Evolutionary conservation across 2,329 filamentous ascomycete genomes (phyloP), one percentile per base, ranked within the genome.

Genomic region (Pyricularia sp.): DNA sequence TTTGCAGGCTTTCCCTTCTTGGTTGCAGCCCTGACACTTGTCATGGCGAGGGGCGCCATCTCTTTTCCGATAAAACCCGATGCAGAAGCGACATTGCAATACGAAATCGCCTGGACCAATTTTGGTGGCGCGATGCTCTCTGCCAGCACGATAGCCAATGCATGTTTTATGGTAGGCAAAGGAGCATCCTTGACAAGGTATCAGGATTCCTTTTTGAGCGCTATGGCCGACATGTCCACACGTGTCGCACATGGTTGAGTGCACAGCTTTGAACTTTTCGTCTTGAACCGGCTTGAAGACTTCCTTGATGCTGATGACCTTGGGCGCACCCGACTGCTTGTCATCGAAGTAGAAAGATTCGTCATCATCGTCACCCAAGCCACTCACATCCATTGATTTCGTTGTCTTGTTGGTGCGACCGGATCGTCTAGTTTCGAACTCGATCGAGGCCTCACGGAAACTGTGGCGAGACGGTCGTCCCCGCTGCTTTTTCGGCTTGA

Each of bases 71-170:
- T 88, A 84, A 25, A 85, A 76, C 3, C 90, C 90, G 71, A 98
- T 85, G 76, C 95, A 99, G 69, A 89, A 91, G 72, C 89, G 90
- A 79, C 95, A 99, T 76, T 99, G 95, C 58, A 99, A 81, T 20
- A 99, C 89, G 73, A 97, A 98, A 55, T 90, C 79, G 2, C 90
- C 88, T 0, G 90, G 82, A 2, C 83, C 89, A 68, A 97, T 79
- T 77, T 98, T 99, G 28, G 93, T 98, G 11, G 92, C 92, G 50
- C 95, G 81, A 77, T 98, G 95, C n/a, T 97, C 93, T 70, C 95
- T 86, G 14, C 78, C 82, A 67, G 85, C 86, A 66, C 95, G 87
- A 66, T 84, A 82, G 0, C 94, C 93, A 31, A 99, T 83, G 75
- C 95, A 99, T 59, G 80, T 81, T 77, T 92, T 92, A 79, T 99